These are phyloP conservation scores for Elsinoe ampelina DNA, from an alignment of 2,329 filamentous ascomycete genomes.

Conservation along the genomic window DNA sequence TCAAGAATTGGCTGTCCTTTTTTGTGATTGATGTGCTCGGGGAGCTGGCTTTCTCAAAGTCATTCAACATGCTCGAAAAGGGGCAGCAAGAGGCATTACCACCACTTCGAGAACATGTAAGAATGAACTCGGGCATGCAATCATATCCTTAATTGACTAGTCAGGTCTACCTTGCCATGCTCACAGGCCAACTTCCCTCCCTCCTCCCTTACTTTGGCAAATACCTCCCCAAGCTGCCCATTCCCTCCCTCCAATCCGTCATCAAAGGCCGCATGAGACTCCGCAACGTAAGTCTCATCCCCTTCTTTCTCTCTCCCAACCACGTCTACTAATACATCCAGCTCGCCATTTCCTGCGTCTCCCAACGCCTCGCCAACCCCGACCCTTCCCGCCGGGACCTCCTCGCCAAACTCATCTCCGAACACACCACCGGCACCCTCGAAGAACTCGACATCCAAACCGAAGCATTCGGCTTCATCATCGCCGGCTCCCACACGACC, in stretches of 20 bases:
- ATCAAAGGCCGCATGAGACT: slow-evolving; percentile 1
- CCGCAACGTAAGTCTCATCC: neutral
- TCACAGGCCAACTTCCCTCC: neutral
- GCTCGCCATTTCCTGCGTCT: slow-evolving; percentile 10
- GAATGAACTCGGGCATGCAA: no score
- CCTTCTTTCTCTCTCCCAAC: neutral
- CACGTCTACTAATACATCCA: neutral
- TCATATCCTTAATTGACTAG: neutral
- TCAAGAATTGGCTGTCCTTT: slow-evolving; percentile 3
- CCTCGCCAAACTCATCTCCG: slow-evolving; percentile 5
- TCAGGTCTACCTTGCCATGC: slow-evolving; percentile 10
- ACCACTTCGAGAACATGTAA: slow-evolving; percentile 3
- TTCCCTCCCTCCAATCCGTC: neutral
- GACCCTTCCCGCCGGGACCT: slow-evolving; percentile 2
- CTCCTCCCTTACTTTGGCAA: slow-evolving; percentile 3
- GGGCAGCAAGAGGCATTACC: slow-evolving; percentile 4
- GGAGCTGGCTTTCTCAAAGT: slow-evolving; percentile 4
- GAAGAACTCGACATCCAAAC: slow-evolving; percentile 7
- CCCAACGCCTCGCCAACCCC: neutral
- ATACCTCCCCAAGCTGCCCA: slow-evolving; percentile 5
- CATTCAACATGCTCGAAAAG: slow-evolving; percentile 4
- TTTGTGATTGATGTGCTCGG: slow-evolving; percentile 9
- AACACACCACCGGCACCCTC: neutral
- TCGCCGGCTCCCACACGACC: slow-evolving; percentile 28
- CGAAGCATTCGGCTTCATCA: slow-evolving; percentile 13